A percentile compares a stretch with the other conserved stretches of the same genome.
Conservation (phyloP, 2,329 filamentous ascomycete species). For the Cladosporium sp. region DNA sequence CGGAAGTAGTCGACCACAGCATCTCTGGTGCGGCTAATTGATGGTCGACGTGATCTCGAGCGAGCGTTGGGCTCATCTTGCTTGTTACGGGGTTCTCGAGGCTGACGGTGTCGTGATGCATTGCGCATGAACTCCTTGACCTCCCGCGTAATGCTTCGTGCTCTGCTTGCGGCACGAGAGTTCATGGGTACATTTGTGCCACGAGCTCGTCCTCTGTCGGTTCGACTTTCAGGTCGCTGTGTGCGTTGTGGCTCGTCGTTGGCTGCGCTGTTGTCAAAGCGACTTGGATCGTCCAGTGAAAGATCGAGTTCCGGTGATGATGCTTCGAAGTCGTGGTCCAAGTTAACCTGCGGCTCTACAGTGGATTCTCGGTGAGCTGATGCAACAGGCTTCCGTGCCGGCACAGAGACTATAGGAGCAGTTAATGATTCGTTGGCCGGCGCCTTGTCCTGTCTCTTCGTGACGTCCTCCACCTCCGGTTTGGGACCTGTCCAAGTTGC, state of each 20-base stretch:
- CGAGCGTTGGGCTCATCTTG: not conserved
- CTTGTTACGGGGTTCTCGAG: not conserved
- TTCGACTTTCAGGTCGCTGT: conserved; percentile 4
- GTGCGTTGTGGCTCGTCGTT: not conserved
- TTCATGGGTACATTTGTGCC: conserved; percentile 5
- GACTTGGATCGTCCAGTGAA: not conserved
- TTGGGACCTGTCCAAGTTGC: conserved; percentile 1
- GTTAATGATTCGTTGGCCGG: conserved; percentile 5
- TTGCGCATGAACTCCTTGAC: conserved; percentile 14
- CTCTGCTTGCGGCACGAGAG: conserved; percentile 17
- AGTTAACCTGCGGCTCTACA: not conserved
- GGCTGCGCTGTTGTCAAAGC: not conserved
- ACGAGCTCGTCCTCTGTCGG: conserved; percentile 2
- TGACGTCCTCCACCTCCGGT: conserved; percentile 4
- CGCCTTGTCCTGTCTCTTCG: conserved; percentile 11
- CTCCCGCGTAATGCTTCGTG: conserved; percentile 18
- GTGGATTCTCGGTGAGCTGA: not conserved
- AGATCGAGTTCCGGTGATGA: conserved; percentile 1
- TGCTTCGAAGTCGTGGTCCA: not conserved
- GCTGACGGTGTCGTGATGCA: conserved; percentile 5
- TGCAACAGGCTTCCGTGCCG: conserved; percentile 24
- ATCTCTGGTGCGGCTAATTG: not conserved
- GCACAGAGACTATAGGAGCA: conserved; percentile 17
- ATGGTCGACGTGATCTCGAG: conserved; percentile 7
- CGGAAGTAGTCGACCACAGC: conserved; percentile 40